Percentiles rank a stretch among this genome's conserved stretches.
Conservation (phyloP, 1,139 yeast genomes). For the Debaryomyces nepalensis region DNA sequence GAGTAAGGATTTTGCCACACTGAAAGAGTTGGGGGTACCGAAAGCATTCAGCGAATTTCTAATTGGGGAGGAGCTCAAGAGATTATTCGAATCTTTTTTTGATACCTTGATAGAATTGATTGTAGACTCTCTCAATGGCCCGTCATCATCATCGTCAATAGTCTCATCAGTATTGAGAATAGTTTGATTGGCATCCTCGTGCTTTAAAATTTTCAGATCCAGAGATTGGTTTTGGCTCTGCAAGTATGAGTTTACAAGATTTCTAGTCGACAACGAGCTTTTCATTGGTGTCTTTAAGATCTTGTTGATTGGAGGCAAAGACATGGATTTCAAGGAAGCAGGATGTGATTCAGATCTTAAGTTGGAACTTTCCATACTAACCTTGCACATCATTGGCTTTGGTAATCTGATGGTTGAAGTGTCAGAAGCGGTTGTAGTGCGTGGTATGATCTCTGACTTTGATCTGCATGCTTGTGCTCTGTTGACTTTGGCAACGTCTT, state of each 20-base stretch:
- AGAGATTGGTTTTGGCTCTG: conserved; percentile 13
- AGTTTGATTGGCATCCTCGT: conserved; percentile 11
- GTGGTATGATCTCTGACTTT: conserved; percentile 6
- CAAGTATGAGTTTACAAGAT: conserved; percentile 20
- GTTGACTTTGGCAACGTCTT: conserved; percentile 4
- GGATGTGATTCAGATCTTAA: conserved; percentile 7
- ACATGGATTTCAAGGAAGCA: conserved; percentile 11
- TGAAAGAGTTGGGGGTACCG: conserved; percentile 56
- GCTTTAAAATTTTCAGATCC: background rate
- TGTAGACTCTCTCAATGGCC: conserved; percentile 9
- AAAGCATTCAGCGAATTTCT: conserved; percentile 26
- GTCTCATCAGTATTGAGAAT: conserved; percentile 36
- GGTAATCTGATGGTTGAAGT: conserved; percentile 13
- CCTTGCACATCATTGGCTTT: conserved; percentile 12
- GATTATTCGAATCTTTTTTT: conserved; percentile 18
- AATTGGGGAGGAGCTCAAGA: conserved; percentile 40
- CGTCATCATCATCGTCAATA: conserved; percentile 40
- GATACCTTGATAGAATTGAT: conserved; percentile 15
- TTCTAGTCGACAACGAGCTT: conserved; percentile 34
- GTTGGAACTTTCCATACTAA: conserved; percentile 10
- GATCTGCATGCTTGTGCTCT: conserved; percentile 1
- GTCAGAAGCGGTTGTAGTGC: conserved; percentile 4
- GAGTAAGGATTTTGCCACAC: conserved; percentile 53
- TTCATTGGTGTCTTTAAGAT: conserved; percentile 52
- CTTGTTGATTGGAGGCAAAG: conserved; percentile 48